phyloP scores from a whole-genome alignment of 2,329 filamentous ascomycete species.

The Aspergillus fijiensis region DNA sequence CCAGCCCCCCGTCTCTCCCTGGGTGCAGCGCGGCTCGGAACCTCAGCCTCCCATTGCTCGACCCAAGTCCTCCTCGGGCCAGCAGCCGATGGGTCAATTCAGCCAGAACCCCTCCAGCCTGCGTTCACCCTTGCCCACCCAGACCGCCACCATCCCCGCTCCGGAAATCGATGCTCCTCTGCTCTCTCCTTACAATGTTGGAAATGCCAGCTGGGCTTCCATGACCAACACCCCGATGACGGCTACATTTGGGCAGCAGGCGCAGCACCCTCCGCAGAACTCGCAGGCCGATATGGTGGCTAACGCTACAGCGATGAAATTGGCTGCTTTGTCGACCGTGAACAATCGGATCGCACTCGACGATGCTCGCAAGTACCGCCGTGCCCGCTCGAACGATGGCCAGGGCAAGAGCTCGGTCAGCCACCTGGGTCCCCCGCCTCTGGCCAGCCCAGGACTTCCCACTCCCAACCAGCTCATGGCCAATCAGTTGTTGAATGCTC shows the following conservation, averaged over 20 bases:
- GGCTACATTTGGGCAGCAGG: constrained; percentile 68
- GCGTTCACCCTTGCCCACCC: constrained; percentile 79
- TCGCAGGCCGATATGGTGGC: constrained; percentile 96
- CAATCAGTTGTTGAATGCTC: constrained; percentile 79
- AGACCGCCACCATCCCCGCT: constrained; percentile 77
- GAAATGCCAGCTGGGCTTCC: constrained; percentile 94
- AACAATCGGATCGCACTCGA: constrained; percentile 98
- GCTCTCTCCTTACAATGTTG: constrained; percentile 74
- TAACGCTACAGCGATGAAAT: constrained; percentile 98
- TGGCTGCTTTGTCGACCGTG: constrained; percentile 92
- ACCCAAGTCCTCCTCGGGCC: constrained; percentile 76
- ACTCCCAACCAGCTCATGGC: constrained; percentile 79
- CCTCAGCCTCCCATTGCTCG: constrained; percentile 56
- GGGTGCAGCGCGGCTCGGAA: constrained; percentile 62
- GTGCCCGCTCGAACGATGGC: constrained; percentile 83
- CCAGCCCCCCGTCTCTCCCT: constrained; percentile 74
- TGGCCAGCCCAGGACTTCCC: constrained; percentile 63
- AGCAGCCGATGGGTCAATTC: constrained; percentile 88
- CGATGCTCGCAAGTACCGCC: constrained; percentile 93
- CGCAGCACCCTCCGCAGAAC: constrained; percentile 39
- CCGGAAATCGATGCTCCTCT: constrained; percentile 76
- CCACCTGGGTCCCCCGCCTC: constrained; percentile 65
- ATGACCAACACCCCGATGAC: constrained; percentile 99
- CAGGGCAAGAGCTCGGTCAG: constrained; percentile 43
- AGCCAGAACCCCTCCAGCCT: constrained; percentile 76